These are phyloP conservation scores for Trypanosoma platydactyli DNA, from an alignment of 208 protist species.

Conservation along the genomic window DNA sequence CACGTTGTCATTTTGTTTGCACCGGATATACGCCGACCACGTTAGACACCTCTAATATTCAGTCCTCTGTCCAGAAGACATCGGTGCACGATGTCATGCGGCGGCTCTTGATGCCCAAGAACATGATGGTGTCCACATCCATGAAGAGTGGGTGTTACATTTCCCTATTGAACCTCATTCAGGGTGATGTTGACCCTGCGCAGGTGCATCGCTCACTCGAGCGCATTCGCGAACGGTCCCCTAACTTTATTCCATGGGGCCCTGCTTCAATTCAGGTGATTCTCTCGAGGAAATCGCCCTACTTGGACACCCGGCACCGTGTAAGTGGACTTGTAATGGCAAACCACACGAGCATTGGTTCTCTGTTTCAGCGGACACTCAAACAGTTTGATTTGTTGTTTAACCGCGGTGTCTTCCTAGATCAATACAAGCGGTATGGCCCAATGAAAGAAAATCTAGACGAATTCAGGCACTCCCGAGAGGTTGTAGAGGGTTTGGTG, in stretches of 20 bases:
- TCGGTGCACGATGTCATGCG: constrained; percentile 99
- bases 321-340: constrained; percentile 99
- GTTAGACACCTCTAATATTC: constrained; percentile 85
- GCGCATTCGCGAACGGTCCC: constrained; percentile 96
- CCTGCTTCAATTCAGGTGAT: constrained; percentile 96
- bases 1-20: constrained; percentile 99
- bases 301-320: constrained; percentile 95
- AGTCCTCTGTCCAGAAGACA: constrained; percentile 97
- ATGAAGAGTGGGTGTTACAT: constrained; percentile 97
- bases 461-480: constrained; percentile 95
- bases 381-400: constrained; percentile 95
- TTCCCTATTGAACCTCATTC: constrained; percentile 99
- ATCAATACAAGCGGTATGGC: constrained; percentile 93
- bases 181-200: constrained; percentile 98
- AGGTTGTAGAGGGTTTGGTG: constrained; percentile 95
- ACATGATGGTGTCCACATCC: constrained; percentile 96
- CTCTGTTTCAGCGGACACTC: constrained; percentile 92
- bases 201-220: constrained; percentile 99
- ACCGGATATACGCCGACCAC: constrained; percentile 98
- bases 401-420: constrained; percentile 92
- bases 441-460: constrained; percentile 94
- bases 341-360: constrained; percentile 98
- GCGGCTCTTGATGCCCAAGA: constrained; percentile 98
- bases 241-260: constrained; percentile 99
- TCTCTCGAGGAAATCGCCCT: constrained; percentile 95